Evolutionary conservation across 495 filamentous ascomycete species (phyloP), one percentile per base, ranked within the genome.

Genomic region (Tuber umbilicatum): DNA sequence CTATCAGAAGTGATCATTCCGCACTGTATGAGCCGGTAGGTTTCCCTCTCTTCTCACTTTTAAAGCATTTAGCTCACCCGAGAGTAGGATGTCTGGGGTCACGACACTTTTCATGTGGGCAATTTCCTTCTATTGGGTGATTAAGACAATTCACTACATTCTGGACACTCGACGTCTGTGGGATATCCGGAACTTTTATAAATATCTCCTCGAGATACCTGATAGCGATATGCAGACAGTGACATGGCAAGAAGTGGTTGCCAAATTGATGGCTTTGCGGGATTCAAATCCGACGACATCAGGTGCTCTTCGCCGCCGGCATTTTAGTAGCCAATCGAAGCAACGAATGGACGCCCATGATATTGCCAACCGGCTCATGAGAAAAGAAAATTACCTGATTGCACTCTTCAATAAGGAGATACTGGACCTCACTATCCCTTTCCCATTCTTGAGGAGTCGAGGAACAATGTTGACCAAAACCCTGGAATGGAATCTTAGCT

Each of bases 401-500:
- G 95, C 96, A 16, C 82, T 99, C 70, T 91, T 97, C 84, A 99
- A 99, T 84, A 98, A 98, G 83, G 94, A 97, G 55, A 89, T 97
- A 42, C 83, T 99, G 43, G 91, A 99, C 83, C 86, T 97, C 38
- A 92, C 91, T 0, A 87, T 97, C 23, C 93, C 92, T 5, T 83
- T 99, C 10, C 95, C 95, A 0, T 94, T 97, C 73, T 81, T 97
- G 10, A 86, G 88, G 64, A 91, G 91, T 71, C 87, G 91, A 64
- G 85, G 85, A 69, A 69, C 73, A 5, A 82, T 82, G 73, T 75
- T 82, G 55, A 82, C 81, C 6, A 87, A 87, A 70, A 94, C 92
- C 9, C 83, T 97, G 50, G 90, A 96, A 83, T 97, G 93, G 94
- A 93, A 92, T 73, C 86, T 99, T 76, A 89, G 91, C 74, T 89